phyloP scores from a whole-genome alignment of 257 asterid species.

The Primulina huaijiensis region DNA sequence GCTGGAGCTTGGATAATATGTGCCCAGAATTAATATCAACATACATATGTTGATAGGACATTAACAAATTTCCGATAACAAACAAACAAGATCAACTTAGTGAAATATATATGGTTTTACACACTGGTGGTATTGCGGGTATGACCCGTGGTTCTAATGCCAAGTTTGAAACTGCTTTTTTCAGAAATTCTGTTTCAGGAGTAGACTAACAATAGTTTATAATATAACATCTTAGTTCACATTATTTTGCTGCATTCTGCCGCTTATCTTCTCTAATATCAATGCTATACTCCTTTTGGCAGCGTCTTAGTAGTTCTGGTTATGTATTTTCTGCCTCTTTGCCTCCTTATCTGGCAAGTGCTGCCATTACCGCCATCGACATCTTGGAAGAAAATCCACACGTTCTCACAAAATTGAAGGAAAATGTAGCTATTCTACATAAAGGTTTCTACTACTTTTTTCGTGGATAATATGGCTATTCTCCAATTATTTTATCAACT shows the following conservation, averaged over 20 bases:
- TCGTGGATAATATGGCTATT: not conserved
- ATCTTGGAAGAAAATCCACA: conserved; percentile 70
- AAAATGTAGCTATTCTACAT: conserved; percentile 46
- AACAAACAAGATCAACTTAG: not conserved
- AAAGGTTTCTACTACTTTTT: conserved; percentile 42
- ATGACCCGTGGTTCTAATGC: not conserved
- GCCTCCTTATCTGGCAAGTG: conserved; percentile 95
- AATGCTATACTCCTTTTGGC: conserved; percentile 33
- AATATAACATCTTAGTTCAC: not conserved
- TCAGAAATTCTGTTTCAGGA: not conserved
- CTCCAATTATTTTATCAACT: not conserved
- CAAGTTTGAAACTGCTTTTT: not conserved
- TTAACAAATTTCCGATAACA: not conserved
- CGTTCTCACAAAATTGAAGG: conserved; percentile 56
- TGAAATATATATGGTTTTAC: too few relatives aligned
- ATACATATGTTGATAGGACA: not conserved
- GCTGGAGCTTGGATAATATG: not conserved
- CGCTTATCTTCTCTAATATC: conserved; percentile 26
- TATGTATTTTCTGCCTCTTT: conserved; percentile 92
- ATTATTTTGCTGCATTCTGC: not conserved
- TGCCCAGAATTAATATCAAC: not conserved
- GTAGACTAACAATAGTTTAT: too few relatives aligned
- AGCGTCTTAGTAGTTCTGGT: conserved; percentile 93
- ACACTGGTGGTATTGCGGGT: too few relatives aligned
- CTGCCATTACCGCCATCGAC: conserved; percentile 84